Percentiles rank a stretch among this genome's conserved stretches.
phyloP scores from a whole-genome alignment of 306 rosid species.

The Vicia villosa region DNA sequence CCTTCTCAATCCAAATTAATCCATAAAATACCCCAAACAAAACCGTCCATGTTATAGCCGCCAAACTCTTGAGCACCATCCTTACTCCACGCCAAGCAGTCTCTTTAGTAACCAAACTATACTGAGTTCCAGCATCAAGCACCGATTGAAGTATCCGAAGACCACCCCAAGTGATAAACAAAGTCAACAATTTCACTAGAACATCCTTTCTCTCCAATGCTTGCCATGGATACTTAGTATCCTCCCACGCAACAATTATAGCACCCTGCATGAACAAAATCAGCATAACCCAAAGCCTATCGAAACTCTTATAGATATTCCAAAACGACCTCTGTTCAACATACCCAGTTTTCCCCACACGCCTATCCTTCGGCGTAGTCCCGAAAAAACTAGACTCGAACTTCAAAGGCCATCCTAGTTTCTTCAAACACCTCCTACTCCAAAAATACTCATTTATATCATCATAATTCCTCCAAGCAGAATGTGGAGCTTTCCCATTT shows the following conservation, averaged over 20 bases:
- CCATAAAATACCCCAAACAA: constrained; percentile 71
- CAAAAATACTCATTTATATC: constrained; percentile 89
- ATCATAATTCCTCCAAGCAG: constrained; percentile 96
- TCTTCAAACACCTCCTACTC: constrained; percentile 82
- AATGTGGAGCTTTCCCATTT: constrained; percentile 87
- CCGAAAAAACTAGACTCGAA: constrained; percentile 59
- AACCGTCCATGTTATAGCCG: constrained; percentile 71
- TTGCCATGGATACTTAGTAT: constrained; percentile 52
- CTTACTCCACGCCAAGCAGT: constrained; percentile 77
- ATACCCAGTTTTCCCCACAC: constrained; percentile 94
- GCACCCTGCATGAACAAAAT: constrained; percentile 80
- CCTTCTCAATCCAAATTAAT: constrained; percentile 75
- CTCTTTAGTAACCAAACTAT: constrained; percentile 84
- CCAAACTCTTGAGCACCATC: constrained; percentile 75
- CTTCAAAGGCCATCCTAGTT: constrained; percentile 66
- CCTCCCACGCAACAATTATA: constrained; percentile 78
- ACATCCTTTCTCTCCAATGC: constrained; percentile 62
- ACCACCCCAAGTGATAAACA: constrained; percentile 85
- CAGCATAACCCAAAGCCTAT: constrained; percentile 84
- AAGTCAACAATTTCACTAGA: constrained; percentile 68
- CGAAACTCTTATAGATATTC: constrained; percentile 87
- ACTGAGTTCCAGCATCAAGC: constrained; percentile 96
- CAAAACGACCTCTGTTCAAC: constrained; percentile 97
- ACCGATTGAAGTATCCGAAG: constrained; percentile 76
- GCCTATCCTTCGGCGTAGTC: constrained; percentile 52